Percentiles rank a stretch among this genome's conserved stretches.
These are phyloP conservation scores for Isatis lusitanica DNA, from an alignment of 441 rosid species.

Conservation along the genomic window DNA sequence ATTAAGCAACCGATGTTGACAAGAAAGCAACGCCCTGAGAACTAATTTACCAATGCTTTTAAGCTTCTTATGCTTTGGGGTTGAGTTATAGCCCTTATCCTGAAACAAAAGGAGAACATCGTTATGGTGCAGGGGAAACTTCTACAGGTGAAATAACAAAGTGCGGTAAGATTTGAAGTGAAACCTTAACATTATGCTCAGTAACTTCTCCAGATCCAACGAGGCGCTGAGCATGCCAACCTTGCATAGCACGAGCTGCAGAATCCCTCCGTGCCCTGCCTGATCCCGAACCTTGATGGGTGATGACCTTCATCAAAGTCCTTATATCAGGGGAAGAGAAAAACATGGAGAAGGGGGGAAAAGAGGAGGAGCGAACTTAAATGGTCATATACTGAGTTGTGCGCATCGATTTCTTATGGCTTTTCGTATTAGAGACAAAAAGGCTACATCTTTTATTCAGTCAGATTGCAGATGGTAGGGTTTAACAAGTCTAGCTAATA, in stretches of 20 bases:
- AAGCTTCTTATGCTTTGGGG: conserved; percentile 65
- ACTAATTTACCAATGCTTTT: conserved; percentile 62
- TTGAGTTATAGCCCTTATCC: conserved; percentile 56
- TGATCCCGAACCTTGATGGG: conserved; percentile 60
- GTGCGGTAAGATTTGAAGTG: conserved; percentile 19
- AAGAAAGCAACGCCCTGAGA: conserved; percentile 27
- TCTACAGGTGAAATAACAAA: conserved; percentile 17
- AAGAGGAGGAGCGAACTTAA: background rate
- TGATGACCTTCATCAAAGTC: conserved; percentile 44
- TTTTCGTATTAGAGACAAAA: background rate
- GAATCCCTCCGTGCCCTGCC: conserved; percentile 80
- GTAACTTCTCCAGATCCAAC: conserved; percentile 69
- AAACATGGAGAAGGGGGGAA: background rate
- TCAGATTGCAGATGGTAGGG: background rate
- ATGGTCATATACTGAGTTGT: background rate
- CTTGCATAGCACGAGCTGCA: conserved; percentile 93
- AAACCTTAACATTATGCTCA: conserved; percentile 53
- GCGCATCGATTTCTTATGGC: background rate
- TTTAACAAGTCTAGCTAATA: conserved; percentile 5
- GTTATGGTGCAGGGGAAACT: background rate
- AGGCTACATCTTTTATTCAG: background rate
- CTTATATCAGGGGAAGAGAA: conserved; percentile 17
- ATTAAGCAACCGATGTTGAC: conserved; percentile 16
- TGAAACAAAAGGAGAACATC: conserved; percentile 29
- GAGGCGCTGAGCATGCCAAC: conserved; percentile 83